Conservation (phyloP, 176 grass and related monocot genomes). For the Themeda triandra region DNA sequence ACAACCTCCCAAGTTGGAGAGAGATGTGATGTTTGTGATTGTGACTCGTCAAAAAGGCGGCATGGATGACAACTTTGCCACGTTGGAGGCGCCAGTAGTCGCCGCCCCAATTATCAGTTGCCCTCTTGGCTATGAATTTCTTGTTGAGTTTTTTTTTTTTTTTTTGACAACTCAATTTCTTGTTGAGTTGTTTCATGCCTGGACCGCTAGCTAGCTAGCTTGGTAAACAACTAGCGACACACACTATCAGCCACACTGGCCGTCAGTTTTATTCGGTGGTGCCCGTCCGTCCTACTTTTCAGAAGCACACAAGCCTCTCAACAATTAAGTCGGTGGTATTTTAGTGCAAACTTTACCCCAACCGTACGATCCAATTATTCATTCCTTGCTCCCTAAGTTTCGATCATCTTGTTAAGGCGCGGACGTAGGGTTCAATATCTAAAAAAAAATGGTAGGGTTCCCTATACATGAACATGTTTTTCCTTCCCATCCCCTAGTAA, state of each 20-base stretch:
- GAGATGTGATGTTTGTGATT: not conserved
- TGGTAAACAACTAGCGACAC: not conserved
- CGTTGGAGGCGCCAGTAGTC: slow-evolving; percentile 27
- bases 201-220: no score
- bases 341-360: not conserved
- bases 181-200: no score
- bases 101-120: slow-evolving; percentile 14
- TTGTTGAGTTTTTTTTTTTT: no score
- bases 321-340: not conserved
- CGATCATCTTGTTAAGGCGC: no score
- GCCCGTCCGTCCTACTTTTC: not conserved
- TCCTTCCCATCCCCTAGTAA: not conserved
- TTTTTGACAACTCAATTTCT: no score
- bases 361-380: not conserved
- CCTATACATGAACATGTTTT: not conserved
- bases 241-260: not conserved
- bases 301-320: not conserved
- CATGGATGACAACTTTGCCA: slow-evolving; percentile 32
- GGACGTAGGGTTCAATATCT: no score
- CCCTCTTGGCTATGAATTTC: not conserved
- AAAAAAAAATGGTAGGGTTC: not conserved
- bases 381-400: not conserved
- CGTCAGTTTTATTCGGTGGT: not conserved
- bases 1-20: slow-evolving; percentile 17
- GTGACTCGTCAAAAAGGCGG: not conserved